A percentile compares a stretch with the other conserved stretches of the same genome.
Evolutionary conservation across 2,329 filamentous ascomycete species (phyloP).

Genomic region (Scytalidium lignicola): DNA sequence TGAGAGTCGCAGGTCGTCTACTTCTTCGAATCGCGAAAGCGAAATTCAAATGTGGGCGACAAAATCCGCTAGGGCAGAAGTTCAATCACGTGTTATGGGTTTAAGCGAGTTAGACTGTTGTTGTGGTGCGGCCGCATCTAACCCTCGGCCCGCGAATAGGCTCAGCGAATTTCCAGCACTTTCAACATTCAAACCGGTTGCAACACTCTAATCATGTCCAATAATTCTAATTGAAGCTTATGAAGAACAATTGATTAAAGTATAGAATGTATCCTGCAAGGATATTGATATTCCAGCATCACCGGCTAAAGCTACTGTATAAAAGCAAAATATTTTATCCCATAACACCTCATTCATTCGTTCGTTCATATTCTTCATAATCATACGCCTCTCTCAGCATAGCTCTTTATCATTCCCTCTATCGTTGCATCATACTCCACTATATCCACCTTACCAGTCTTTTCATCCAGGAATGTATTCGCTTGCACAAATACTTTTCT

Average conservation of each 20-base stretch:
- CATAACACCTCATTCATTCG: neutral
- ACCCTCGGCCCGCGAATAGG: neutral
- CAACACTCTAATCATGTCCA: too few relatives aligned
- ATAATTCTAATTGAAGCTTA: too few relatives aligned
- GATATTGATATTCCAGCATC: too few relatives aligned
- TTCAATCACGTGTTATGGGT: neutral
- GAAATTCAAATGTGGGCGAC: constrained; percentile 3
- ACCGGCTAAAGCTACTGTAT: too few relatives aligned
- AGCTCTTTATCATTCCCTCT: constrained; percentile 80
- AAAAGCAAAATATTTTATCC: too few relatives aligned
- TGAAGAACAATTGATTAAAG: too few relatives aligned
- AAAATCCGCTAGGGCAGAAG: neutral
- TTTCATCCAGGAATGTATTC: constrained; percentile 71
- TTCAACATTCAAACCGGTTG: too few relatives aligned
- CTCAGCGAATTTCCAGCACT: neutral
- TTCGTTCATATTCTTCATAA: neutral
- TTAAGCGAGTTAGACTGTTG: neutral
- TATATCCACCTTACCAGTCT: constrained; percentile 65
- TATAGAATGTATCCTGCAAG: too few relatives aligned
- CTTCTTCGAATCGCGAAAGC: constrained; percentile 1
- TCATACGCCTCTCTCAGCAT: constrained; percentile 51
- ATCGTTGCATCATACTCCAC: constrained; percentile 82
- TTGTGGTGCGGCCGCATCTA: neutral
- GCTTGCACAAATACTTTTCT: constrained; percentile 90
- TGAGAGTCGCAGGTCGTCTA: constrained; percentile 1